phyloP scores from a whole-genome alignment of 441 rosid genomes.

The Populus hybrid region DNA sequence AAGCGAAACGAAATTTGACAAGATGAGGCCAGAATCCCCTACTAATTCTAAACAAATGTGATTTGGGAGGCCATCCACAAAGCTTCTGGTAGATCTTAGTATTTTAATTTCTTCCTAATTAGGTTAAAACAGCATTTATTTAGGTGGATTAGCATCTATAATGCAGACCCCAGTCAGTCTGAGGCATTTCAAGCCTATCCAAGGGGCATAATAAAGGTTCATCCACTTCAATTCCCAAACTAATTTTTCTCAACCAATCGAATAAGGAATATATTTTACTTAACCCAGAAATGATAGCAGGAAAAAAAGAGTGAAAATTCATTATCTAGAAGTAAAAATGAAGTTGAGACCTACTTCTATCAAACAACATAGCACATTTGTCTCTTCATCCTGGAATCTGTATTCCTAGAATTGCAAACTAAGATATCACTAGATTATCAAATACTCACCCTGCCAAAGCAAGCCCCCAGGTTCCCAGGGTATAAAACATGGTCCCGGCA shows the following conservation, averaged over 20 bases:
- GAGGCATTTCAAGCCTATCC: background rate
- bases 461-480: slow-evolving; percentile 86
- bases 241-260: background rate
- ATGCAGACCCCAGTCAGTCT: background rate
- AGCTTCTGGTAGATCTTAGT: background rate
- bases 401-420: background rate
- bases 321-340: background rate
- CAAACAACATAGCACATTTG: background rate
- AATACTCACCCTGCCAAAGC: slow-evolving; percentile 54
- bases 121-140: background rate
- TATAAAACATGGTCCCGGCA: slow-evolving; percentile 78
- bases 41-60: background rate
- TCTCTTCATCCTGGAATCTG: background rate
- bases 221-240: background rate
- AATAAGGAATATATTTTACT: background rate
- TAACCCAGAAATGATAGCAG: background rate
- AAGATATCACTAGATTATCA: background rate
- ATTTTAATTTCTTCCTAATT: background rate
- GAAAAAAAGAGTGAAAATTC: background rate
- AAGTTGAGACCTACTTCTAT: background rate
- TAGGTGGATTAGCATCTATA: background rate
- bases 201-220: background rate
- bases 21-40: background rate
- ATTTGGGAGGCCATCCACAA: background rate
- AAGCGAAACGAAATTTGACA: background rate